These are phyloP conservation scores for Aspergillus fischeri DNA, from an alignment of 2,329 filamentous ascomycete genomes.

Conservation along the genomic window DNA sequence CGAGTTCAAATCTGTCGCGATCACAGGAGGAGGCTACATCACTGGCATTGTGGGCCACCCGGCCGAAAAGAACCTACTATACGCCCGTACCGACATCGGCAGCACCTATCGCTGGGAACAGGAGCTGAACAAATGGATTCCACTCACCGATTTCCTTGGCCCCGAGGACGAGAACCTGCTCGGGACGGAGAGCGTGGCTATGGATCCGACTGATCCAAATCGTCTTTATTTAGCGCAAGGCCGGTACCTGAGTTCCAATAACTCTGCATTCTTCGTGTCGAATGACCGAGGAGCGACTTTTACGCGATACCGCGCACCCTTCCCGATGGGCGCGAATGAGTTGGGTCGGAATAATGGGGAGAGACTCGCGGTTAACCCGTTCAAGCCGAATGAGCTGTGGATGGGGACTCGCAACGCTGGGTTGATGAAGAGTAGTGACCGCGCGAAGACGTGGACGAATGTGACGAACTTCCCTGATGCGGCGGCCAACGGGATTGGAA, in stretches of 20 bases:
- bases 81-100: slow-evolving; percentile 12
- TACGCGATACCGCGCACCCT: slow-evolving; percentile 6
- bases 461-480: slow-evolving; percentile 9
- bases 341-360: slow-evolving; percentile 13
- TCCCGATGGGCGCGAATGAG: slow-evolving; percentile 12
- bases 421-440: slow-evolving; percentile 10
- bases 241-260: slow-evolving; percentile 8
- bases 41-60: slow-evolving; percentile 12
- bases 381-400: slow-evolving; percentile 10
- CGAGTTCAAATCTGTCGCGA: slow-evolving; percentile 8
- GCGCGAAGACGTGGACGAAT: slow-evolving; percentile 11
- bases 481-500: slow-evolving; percentile 10
- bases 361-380: slow-evolving; percentile 12
- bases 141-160: slow-evolving; percentile 12
- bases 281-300: slow-evolving; percentile 9
- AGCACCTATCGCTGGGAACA: slow-evolving; percentile 11
- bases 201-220: slow-evolving; percentile 10
- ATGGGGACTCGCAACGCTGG: slow-evolving; percentile 10
- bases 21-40: slow-evolving; percentile 13
- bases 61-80: slow-evolving; percentile 10
- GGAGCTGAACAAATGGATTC: slow-evolving; percentile 9
- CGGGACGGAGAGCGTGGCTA: slow-evolving; percentile 12
- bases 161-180: slow-evolving; percentile 11
- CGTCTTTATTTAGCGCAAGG: slow-evolving; percentile 11
- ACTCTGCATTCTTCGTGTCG: slow-evolving; percentile 10